phyloP scores from a whole-genome alignment of 1,139 yeast species.

The Zygosaccharomyces sapae region DNA sequence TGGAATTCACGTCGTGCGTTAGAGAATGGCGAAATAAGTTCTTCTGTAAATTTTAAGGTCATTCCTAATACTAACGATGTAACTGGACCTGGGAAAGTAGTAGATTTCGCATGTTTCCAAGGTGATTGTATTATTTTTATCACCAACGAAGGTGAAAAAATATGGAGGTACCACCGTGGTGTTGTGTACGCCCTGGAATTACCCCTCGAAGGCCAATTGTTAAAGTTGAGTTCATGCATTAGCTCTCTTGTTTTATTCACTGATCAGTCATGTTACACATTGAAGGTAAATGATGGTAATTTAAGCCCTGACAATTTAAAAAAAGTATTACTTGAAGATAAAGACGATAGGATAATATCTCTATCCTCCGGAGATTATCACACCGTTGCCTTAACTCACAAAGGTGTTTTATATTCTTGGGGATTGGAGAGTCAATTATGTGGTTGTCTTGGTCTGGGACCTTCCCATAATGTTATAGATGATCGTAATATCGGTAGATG shows the following conservation, averaged over 20 bases:
- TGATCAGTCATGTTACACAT: conserved; percentile 41
- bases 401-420: conserved; percentile 68
- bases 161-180: conserved; percentile 43
- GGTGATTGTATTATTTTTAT: conserved; percentile 51
- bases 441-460: conserved; percentile 71
- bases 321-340: conserved; percentile 43
- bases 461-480: conserved; percentile 34
- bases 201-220: conserved; percentile 28
- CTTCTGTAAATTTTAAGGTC: conserved; percentile 42
- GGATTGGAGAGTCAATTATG: conserved; percentile 60
- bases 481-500: conserved; percentile 34
- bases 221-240: conserved; percentile 28
- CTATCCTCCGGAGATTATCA: conserved; percentile 75
- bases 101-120: conserved; percentile 55
- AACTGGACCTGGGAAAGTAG: conserved; percentile 38
- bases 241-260: conserved; percentile 51
- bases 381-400: conserved; percentile 53
- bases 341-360: conserved; percentile 45
- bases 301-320: conserved; percentile 23
- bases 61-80: conserved; percentile 41
- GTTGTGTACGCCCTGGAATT: conserved; percentile 23
- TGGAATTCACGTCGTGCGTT: conserved; percentile 52
- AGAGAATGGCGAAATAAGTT: conserved; percentile 27
- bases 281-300: conserved; percentile 42
- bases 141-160: conserved; percentile 42